These are phyloP conservation scores for Chamaecyparis obtusa DNA, from an alignment of 75 land plant species.

Conservation along the genomic window DNA sequence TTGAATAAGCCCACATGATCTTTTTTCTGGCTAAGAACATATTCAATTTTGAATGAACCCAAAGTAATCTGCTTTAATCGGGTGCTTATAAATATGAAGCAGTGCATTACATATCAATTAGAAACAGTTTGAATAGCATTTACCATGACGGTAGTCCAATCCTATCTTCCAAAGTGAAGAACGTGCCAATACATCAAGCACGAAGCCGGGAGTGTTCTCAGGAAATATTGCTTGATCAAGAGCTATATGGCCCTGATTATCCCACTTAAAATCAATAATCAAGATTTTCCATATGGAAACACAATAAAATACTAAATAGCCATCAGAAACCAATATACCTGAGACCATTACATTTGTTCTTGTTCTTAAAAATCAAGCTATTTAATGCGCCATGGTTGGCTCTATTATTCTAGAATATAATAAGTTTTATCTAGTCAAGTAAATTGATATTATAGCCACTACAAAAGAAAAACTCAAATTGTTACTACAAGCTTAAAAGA, in stretches of 20 bases:
- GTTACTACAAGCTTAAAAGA: not conserved
- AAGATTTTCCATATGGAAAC: not conserved
- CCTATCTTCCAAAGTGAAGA: slow-evolving; percentile 95
- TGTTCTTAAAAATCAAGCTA: not conserved
- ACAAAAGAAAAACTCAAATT: not conserved
- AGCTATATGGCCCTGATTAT: slow-evolving; percentile 90
- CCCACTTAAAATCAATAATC: not conserved
- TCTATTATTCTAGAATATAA: not conserved
- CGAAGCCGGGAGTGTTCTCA: slow-evolving; percentile 92
- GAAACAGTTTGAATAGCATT: not conserved
- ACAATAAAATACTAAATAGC: not conserved
- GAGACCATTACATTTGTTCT: not conserved
- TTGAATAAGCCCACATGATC: not conserved
- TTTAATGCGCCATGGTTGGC: not conserved
- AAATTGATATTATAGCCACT: not conserved
- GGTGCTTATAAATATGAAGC: not conserved
- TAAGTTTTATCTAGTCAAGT: not conserved
- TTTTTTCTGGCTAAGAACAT: not conserved
- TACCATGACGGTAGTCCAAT: slow-evolving; percentile 98
- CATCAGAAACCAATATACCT: not conserved
- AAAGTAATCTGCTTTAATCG: not conserved
- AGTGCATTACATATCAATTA: not conserved
- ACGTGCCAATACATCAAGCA: slow-evolving; percentile 93
- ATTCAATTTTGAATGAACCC: not conserved
- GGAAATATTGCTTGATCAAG: slow-evolving; percentile 94